Evolutionary conservation across 768 basidiomycete species (phyloP), one percentile per base, ranked within the genome.

Genomic region (Tylopilus subfusipes): DNA sequence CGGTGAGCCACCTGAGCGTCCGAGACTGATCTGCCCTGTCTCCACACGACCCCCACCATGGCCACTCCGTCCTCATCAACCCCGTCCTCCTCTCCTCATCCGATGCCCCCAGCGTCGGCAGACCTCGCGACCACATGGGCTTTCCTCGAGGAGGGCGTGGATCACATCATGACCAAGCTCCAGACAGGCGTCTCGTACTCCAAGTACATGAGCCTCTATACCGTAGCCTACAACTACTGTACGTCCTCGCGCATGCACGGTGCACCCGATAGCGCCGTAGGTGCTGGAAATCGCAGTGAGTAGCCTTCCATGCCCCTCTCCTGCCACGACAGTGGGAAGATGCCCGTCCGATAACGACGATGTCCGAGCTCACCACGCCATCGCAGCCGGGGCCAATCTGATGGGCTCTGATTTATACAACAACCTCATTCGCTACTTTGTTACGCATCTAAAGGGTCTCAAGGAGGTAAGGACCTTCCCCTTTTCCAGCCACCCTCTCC

Each of bases 391-490:
- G 38, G 92, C 94, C 45, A 95, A 94, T 75, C 69, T 98, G 72
- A 96, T 96, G 90, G 96, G 96, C 52, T 90, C 93, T 47, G 96
- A 98, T 81, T 74, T 99, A 55, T 99, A 99, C 72, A 92, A 93
- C 69, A 88, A 94, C 71, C 82, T 99, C 68, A 90, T 91, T 65
- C 82, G 83, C 54, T 99, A 97, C 78, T 93, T 98, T 68, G 81
- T 86, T 31, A 73, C 76, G 0, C 96, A 98, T 76, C 78, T 98
- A 25, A 85, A 84, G 63, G 71, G 71, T 38, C 75, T 85, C 60
- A 70, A 81, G 76, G 72, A 84, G 74, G 86, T 86, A 55, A 56
- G 82, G 19, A 68, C n/a, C 19, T 21, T 74, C 74, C 16, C 45
- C 69, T 45, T 52, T 36, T 34, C 19, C 13, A 39, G 24, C 21